Percentiles rank a stretch among this genome's conserved stretches.
phyloP scores from a whole-genome alignment of 768 basidiomycete genomes.

The Mycena filopes region DNA sequence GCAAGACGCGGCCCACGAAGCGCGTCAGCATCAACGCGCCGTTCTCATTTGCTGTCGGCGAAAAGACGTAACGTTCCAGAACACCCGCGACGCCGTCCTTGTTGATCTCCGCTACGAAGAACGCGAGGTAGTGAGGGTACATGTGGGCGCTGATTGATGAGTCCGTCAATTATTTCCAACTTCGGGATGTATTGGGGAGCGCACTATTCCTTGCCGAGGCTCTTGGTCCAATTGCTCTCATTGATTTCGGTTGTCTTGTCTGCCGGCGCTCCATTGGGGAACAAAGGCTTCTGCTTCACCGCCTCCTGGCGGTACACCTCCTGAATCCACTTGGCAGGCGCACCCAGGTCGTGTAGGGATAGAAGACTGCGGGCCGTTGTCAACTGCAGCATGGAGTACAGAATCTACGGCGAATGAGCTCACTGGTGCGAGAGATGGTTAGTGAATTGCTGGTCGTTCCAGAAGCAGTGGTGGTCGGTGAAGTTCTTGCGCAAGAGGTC shows the following conservation, averaged over 20 bases:
- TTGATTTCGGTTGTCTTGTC: not conserved
- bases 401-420: not conserved
- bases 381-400: not conserved
- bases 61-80: conserved; percentile 62
- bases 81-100: conserved; percentile 49
- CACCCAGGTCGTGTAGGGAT: conserved; percentile 16
- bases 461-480: conserved; percentile 24
- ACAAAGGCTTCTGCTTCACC: conserved; percentile 1
- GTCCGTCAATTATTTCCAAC: no score
- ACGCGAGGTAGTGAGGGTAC: conserved; percentile 38
- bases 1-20: conserved; percentile 17
- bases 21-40: conserved; percentile 45
- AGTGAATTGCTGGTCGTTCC: conserved; percentile 13
- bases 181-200: not conserved
- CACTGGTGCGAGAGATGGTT: conserved; percentile 27
- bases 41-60: conserved; percentile 43
- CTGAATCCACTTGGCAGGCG: conserved; percentile 7
- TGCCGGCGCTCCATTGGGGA: not conserved
- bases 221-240: conserved; percentile 5
- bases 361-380: conserved; percentile 14
- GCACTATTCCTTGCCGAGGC: conserved; percentile 7
- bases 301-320: conserved; percentile 13
- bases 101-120: conserved; percentile 53
- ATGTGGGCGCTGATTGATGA: conserved; percentile 20
- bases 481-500: conserved; percentile 22